Base-by-base conservation (phyloP, 441 rosid species). In the Arabidopsis hybrid region DNA sequence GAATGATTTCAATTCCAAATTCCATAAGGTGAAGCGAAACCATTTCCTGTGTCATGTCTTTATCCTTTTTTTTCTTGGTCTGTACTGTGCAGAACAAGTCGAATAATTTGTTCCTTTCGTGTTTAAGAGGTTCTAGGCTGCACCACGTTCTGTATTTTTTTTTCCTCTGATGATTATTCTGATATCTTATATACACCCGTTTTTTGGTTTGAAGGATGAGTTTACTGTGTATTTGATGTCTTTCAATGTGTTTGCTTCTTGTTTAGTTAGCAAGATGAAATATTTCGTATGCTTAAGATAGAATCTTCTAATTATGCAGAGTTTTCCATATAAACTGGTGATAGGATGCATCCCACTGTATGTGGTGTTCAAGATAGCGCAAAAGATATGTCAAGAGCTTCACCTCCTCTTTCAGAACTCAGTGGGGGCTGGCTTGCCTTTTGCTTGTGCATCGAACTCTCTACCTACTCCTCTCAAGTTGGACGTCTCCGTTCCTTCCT, bases 361-460 rank as follows among this genome's bases (percentile, higher is more conserved):
- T 65, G 72, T 73, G 18, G 51, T 84, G 57, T 71, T 88, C 79
- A 81, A 81, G 73, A 56, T 79, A 69, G 62, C 74, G 40, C 81
- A 80, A 55, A 85, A 79, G 84, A 73, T 83, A 38, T 65, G 79
- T 60, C 85, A 72, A 73, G 82, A 78, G 64, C 67, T 86, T 77
- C 86, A 85, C 0, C 61, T 17, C 67, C 40, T 78, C 17, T 39
- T 75, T 76, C 86, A 68, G 77, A 79, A 65, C 82, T 79, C 79
- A 57, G 78, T 77, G 75, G 75, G 86, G 55, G 66, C 79, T 39
- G 73, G 76, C 58, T 49, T 77, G 34, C 78, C 89, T 47, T 90
- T 95, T 81, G 96, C 97, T 65, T 89, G 95, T 83, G 74, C 91
- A 38, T 91, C 98, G 36, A 89, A 85, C 80, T 81, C 99, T 77